Conservation (phyloP, 2,329 filamentous ascomycete species). For the Xylariaceae sp. region DNA sequence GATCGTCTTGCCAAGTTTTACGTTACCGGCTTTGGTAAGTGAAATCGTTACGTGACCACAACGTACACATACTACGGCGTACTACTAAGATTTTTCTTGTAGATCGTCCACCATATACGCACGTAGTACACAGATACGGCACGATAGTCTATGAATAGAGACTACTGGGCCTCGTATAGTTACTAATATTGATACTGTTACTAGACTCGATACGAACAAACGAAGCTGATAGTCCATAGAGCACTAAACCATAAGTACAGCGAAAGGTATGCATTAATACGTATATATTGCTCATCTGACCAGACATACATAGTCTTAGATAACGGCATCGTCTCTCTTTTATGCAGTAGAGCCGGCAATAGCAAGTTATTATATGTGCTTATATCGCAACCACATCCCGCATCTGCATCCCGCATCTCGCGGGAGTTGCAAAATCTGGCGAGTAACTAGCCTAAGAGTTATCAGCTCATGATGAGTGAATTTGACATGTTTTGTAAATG, state of each 20-base stretch:
- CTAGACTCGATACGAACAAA: background rate
- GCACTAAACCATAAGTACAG: background rate
- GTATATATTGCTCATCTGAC: slow-evolving; percentile 19
- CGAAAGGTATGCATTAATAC: slow-evolving; percentile 19
- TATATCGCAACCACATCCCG: slow-evolving; percentile 4
- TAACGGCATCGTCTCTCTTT: slow-evolving; percentile 8
- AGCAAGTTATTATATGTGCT: slow-evolving; percentile 11
- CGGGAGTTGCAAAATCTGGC: slow-evolving; percentile 18
- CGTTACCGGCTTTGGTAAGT: slow-evolving; percentile 19
- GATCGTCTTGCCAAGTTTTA: slow-evolving; percentile 20
- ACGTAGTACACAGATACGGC: background rate
- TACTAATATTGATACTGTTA: no score
- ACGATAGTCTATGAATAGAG: background rate
- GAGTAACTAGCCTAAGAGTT: slow-evolving; percentile 9
- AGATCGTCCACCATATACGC: background rate
- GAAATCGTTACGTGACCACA: background rate
- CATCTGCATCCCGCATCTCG: slow-evolving; percentile 8
- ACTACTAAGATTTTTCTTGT: background rate
- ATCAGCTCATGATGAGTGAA: background rate
- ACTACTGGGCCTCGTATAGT: background rate
- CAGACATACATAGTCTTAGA: slow-evolving; percentile 1
- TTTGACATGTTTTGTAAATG: no score
- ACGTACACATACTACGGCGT: no score
- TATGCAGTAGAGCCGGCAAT: slow-evolving; percentile 12
- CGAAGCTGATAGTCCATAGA: background rate